Evolutionary conservation across 257 asterid species (phyloP).

Genomic region (Solanum pinnatisectum): DNA sequence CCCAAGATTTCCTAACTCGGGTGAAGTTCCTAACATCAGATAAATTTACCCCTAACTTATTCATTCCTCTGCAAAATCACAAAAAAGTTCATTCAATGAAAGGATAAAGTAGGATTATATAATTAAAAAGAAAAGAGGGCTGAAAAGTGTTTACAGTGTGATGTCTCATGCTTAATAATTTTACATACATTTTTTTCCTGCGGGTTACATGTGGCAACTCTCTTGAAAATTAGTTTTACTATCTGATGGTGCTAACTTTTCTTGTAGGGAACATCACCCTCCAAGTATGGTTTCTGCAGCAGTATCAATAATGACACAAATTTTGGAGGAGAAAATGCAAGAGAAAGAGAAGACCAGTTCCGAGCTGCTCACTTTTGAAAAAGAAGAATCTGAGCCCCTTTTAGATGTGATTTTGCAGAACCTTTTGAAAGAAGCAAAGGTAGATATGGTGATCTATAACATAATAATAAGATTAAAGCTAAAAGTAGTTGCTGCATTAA

Average conservation of each 20-base stretch:
- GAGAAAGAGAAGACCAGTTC: slow-evolving; percentile 18
- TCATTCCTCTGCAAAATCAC: background rate
- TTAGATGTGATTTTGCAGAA: slow-evolving; percentile 64
- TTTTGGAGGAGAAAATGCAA: slow-evolving; percentile 38
- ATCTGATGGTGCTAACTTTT: slow-evolving; percentile 3
- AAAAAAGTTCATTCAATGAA: background rate
- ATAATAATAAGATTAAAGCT: background rate
- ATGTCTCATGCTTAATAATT: background rate
- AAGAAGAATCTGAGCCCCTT: slow-evolving; percentile 40
- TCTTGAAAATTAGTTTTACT: background rate
- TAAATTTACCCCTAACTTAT: background rate
- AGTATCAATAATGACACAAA: slow-evolving; percentile 47
- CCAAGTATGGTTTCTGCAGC: slow-evolving; percentile 49
- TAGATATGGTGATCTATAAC: slow-evolving; percentile 5
- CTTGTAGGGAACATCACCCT: slow-evolving; percentile 66
- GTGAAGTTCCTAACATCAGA: background rate
- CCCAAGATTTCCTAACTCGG: background rate
- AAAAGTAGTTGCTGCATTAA: background rate
- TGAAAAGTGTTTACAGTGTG: background rate
- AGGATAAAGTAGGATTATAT: background rate
- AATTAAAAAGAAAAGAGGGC: background rate
- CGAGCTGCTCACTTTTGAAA: slow-evolving; percentile 27
- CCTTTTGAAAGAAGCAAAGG: slow-evolving; percentile 62
- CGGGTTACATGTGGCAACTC: background rate
- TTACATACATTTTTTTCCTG: background rate